Evolutionary conservation across 1,139 yeast species (phyloP), one percentile per base, ranked within the genome.

Genomic region (Pichia sp.): DNA sequence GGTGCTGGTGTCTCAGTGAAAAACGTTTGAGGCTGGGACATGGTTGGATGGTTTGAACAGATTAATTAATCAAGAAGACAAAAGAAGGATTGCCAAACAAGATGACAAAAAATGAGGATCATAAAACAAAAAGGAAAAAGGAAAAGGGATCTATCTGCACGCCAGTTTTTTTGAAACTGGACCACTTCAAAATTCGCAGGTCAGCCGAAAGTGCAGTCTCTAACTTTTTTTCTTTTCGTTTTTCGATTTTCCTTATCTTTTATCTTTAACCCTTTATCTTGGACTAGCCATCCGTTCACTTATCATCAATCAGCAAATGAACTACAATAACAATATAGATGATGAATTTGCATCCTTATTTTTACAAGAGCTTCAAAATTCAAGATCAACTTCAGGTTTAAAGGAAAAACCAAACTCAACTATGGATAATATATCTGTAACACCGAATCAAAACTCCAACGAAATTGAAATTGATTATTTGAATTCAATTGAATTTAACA

Each of bases 331-430:
- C 14, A 54, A 49, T 9, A 54, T 53, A 13, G 57, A 54, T 25
- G 57, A 54, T 28, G 57, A 54, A 28, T 54, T 54, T 50, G 56
- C 57, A 13, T 54, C 57, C 6, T 34, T 54, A 14, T 54, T 54
- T 29, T 42, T 54, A 16, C 54, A 52, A 38, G 54, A 53, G n/a
- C 49, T 54, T 3, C 57, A 52, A 30, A 47, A 45, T 34, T 44
- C 56, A 19, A 30, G 50, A 14, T 13, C 42, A 9, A 42, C 16
- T 33, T 33, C 14, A 31, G 13, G 14, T 13, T 10, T 14, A 31
- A 31, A 31, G 34, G 34, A 31, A 13, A 31, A 10, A 31, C 14
- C 13, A 31, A 31, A 31, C 14, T 7, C n/a, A 7, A n/a, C 34
- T 3, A 14, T 31, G 11, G 34, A 31, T 13, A 31, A 9, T 31